phyloP scores from a whole-genome alignment of 108 stramenopile species.

The Chaetoceros tenuissimus region DNA sequence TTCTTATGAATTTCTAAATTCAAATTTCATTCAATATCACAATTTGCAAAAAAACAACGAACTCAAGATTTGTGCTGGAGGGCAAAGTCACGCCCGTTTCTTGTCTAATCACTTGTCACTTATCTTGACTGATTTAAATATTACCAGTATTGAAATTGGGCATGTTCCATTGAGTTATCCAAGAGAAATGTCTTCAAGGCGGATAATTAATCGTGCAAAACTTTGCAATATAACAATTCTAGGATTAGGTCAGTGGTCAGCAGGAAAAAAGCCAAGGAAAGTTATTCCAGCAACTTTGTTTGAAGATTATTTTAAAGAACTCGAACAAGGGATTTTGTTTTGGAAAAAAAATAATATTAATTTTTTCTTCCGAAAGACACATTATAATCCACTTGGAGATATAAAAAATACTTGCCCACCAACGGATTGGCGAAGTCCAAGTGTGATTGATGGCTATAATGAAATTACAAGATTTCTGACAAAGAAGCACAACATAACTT shows the following conservation, averaged over 20 bases:
- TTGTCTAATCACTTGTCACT: background rate
- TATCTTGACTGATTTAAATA: background rate
- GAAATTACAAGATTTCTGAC: background rate
- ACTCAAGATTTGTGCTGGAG: background rate
- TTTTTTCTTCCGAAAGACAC: background rate
- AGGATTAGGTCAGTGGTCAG: background rate
- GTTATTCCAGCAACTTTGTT: background rate
- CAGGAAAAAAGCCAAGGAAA: background rate
- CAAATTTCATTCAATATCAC: background rate
- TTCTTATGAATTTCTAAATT: background rate
- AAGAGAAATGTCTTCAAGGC: background rate
- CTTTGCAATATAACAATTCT: background rate
- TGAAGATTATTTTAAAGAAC: background rate
- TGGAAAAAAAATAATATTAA: background rate
- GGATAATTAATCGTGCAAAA: background rate
- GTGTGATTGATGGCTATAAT: conserved; percentile 4
- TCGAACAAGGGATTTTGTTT: background rate
- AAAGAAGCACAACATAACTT: background rate
- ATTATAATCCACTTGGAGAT: conserved; percentile 3
- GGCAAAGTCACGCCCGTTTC: background rate
- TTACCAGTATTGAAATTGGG: background rate
- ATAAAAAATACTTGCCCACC: background rate
- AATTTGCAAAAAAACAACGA: background rate
- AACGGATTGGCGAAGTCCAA: background rate
- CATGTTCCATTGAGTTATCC: background rate